A percentile compares a stretch with the other conserved stretches of the same genome.
Evolutionary conservation across 345 rosid species (phyloP).

Genomic region (Gossypioides kirkii): DNA sequence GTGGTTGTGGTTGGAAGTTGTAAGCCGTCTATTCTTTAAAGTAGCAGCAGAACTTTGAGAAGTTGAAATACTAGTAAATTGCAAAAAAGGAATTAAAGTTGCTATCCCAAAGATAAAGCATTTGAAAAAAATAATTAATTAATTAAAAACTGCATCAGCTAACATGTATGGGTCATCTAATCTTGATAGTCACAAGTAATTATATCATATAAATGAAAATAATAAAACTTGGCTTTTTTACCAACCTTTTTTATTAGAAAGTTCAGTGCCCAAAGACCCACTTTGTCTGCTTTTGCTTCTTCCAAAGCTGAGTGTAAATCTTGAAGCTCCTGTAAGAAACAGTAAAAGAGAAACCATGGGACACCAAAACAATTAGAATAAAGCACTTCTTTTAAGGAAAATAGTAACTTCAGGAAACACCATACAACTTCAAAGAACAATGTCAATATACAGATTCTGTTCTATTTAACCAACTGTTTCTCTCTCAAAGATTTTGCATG

Average conservation of each 20-base stretch:
- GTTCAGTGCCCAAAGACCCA: too few species aligned
- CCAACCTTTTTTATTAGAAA: too few species aligned
- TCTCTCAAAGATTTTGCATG: not conserved
- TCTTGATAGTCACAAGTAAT: not conserved
- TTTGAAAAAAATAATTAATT: not conserved
- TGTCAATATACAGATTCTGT: not conserved
- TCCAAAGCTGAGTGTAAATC: too few species aligned
- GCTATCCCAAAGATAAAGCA: not conserved
- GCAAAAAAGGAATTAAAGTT: not conserved
- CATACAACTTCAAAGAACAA: not conserved
- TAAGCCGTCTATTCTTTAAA: not conserved
- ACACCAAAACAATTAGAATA: too few species aligned
- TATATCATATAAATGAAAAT: too few species aligned
- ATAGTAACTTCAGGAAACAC: too few species aligned
- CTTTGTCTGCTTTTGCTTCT: too few species aligned
- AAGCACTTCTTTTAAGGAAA: too few species aligned
- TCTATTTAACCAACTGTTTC: not conserved
- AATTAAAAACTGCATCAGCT: not conserved
- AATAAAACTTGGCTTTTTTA: too few species aligned
- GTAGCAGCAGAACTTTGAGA: not conserved
- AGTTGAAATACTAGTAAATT: not conserved
- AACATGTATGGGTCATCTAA: constrained; percentile 3
- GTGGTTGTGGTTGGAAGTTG: too few species aligned
- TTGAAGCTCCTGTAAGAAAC: too few species aligned
- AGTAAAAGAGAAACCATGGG: too few species aligned